These are phyloP conservation scores for Talaromyces piceae DNA, from an alignment of 2,329 filamentous ascomycete genomes.

Conservation along the genomic window DNA sequence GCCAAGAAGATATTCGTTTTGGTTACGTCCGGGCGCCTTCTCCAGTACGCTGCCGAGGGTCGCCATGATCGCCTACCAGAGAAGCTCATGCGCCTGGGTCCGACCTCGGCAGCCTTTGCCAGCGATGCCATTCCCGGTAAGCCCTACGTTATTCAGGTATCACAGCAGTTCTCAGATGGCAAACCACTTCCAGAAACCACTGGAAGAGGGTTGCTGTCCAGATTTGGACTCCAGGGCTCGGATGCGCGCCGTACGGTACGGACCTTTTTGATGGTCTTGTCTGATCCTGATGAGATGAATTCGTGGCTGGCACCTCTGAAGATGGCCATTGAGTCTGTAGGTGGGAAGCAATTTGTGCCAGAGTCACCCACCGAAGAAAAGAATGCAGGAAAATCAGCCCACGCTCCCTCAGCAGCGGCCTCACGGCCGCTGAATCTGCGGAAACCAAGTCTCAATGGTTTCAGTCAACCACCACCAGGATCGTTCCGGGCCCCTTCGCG, in stretches of 20 bases:
- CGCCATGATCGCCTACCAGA: conserved; percentile 41
- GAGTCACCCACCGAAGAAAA: conserved; percentile 17
- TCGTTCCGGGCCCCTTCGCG: not conserved
- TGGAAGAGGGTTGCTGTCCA: conserved; percentile 29
- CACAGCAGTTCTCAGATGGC: conserved; percentile 28
- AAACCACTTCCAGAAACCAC: conserved; percentile 20
- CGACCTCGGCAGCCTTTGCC: conserved; percentile 41
- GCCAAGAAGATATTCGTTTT: conserved; percentile 40
- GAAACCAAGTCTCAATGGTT: conserved; percentile 20
- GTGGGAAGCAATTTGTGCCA: conserved; percentile 37
- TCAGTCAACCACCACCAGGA: conserved; percentile 16
- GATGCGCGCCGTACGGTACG: conserved; percentile 28
- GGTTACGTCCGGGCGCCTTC: conserved; percentile 36
- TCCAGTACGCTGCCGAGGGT: conserved; percentile 40
- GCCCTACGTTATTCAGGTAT: conserved; percentile 43
- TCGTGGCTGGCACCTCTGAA: conserved; percentile 39
- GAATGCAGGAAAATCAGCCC: not conserved
- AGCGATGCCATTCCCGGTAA: conserved; percentile 44
- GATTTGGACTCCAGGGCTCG: conserved; percentile 31
- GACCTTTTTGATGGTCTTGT: conserved; percentile 38
- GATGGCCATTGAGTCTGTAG: conserved; percentile 39
- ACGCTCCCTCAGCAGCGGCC: not conserved
- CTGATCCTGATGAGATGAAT: conserved; percentile 37
- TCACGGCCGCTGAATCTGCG: conserved; percentile 2
- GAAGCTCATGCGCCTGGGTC: conserved; percentile 39